Evolutionary conservation across 352 stramenopile genomes (phyloP), one percentile per base, ranked within the genome.

Genomic region (Globisporangium emineosum): DNA sequence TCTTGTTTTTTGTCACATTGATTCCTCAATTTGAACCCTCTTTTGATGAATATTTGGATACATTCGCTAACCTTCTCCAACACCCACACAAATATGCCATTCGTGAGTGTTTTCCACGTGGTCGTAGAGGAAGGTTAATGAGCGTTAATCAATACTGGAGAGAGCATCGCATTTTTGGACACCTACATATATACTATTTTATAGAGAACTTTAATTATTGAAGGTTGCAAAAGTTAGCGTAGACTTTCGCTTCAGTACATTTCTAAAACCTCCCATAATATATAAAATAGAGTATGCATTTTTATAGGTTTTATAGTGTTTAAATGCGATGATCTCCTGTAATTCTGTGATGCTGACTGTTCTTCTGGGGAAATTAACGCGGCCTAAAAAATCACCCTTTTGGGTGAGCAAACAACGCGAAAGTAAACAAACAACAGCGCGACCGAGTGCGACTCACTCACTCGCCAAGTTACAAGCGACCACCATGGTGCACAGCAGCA

Each of bases 401-500:
- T 23, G 53, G n/a, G 37, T 43, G n/a, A 32, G 21, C 15, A 55
- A 37, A 57, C n/a, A n/a, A 27, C 57, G 43, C 43, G n/a, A 45
- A 37, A 21, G n/a, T 5, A 50, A n/a, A n/a, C n/a, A n/a, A n/a
- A 54, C 56, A 35, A 43, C n/a, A 47, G 40, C 40, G 19, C 40
- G 33, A n/a, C 5, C n/a, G 8, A 35, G 33, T 10, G 25, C 10
- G 19, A 49, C 29, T 32, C 29, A 32, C 29, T 32, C 29, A 32
- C 29, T 32, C 29, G 29, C 29, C 29, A 32, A n/a, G n/a, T n/a
- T n/a, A 9, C 55, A 30, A 37, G 32, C 45, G 12, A 32, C 25
- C 23, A 66, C 23, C 33, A 68, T 68, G 63, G 63, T 68, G 63
- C 86, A 92, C 68, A 95, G 86, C 76, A 93, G 84, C 81, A 95